Conservation (phyloP, 768 basidiomycete genomes). For the Leccinum pellstonianum region DNA sequence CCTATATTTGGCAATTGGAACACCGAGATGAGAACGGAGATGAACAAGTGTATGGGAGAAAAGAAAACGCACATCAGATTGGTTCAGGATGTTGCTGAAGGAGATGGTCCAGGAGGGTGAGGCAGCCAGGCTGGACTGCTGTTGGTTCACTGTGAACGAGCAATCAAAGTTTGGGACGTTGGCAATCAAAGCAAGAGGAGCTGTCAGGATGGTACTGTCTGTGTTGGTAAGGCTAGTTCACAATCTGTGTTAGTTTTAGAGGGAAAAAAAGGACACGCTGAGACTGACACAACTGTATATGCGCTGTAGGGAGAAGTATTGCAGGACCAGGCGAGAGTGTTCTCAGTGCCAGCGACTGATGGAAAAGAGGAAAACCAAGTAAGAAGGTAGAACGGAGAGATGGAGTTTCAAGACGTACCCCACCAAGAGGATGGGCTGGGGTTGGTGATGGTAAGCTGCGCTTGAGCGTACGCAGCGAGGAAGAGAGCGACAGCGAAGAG, state of each 20-base stretch:
- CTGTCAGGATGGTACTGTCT: slow-evolving; percentile 37
- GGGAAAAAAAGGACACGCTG: not conserved
- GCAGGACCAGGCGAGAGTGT: slow-evolving; percentile 63
- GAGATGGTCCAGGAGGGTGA: slow-evolving; percentile 49
- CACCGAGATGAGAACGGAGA: not conserved
- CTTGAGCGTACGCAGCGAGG: slow-evolving; percentile 34
- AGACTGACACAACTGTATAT: slow-evolving; percentile 48
- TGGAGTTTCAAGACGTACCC: slow-evolving; percentile 44
- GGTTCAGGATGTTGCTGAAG: slow-evolving; percentile 51
- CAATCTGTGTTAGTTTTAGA: slow-evolving; percentile 6
- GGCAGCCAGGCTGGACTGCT: slow-evolving; percentile 43
- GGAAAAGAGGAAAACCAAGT: not conserved
- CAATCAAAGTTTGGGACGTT: slow-evolving; percentile 57
- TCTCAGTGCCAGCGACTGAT: slow-evolving; percentile 55
- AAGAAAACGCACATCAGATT: slow-evolving; percentile 46
- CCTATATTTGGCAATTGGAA: slow-evolving; percentile 32
- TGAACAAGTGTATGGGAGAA: not conserved
- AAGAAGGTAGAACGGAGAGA: not conserved
- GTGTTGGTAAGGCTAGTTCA: slow-evolving; percentile 44
- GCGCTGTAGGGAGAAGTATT: slow-evolving; percentile 33
- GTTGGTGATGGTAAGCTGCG: slow-evolving; percentile 43
- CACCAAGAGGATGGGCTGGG: slow-evolving; percentile 55
- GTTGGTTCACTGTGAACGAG: slow-evolving; percentile 48
- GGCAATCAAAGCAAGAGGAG: slow-evolving; percentile 44
- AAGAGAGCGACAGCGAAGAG: slow-evolving; percentile 40